Evolutionary conservation across 208 protist species (phyloP).

Genomic region (Vickermania ingenoplastis): DNA sequence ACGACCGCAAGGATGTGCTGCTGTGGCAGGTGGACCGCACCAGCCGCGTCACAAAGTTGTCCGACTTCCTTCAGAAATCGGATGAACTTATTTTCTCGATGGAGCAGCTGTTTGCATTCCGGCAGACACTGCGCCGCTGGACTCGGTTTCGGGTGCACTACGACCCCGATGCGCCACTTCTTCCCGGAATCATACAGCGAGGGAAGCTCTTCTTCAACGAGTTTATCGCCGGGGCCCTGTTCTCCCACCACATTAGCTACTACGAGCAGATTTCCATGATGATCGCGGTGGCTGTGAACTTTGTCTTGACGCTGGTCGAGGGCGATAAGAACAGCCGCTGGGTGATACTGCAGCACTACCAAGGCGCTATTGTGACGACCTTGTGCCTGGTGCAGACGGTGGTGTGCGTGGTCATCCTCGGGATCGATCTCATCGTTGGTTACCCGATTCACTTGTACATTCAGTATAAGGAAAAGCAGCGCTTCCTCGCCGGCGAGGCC

Average conservation of each 20-base stretch:
- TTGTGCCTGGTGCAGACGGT: constrained; percentile 45
- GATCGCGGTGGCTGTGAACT: constrained; percentile 47
- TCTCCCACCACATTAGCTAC: constrained; percentile 31
- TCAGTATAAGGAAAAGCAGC: constrained; percentile 49
- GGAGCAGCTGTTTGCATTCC: constrained; percentile 47
- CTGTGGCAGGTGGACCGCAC: constrained; percentile 70
- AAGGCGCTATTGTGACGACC: constrained; percentile 6
- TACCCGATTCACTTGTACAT: constrained; percentile 54
- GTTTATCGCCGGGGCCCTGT: constrained; percentile 31
- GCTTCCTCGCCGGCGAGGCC: constrained; percentile 19
- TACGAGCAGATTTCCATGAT: constrained; percentile 54
- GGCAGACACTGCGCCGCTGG: constrained; percentile 21
- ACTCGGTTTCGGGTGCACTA: constrained; percentile 28
- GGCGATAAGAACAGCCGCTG: constrained; percentile 6
- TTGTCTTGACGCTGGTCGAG: constrained; percentile 36
- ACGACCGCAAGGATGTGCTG: constrained; percentile 50
- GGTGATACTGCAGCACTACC: background rate
- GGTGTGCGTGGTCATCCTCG: constrained; percentile 28
- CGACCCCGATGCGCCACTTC: background rate
- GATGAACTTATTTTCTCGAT: constrained; percentile 82
- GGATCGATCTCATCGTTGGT: constrained; percentile 35
- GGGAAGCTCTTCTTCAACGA: constrained; percentile 37
- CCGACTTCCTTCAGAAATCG: constrained; percentile 68
- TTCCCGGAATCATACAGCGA: constrained; percentile 5
- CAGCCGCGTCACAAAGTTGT: constrained; percentile 61